phyloP scores from a whole-genome alignment of 768 basidiomycete genomes.

The Tricholoma hemisulphureum region DNA sequence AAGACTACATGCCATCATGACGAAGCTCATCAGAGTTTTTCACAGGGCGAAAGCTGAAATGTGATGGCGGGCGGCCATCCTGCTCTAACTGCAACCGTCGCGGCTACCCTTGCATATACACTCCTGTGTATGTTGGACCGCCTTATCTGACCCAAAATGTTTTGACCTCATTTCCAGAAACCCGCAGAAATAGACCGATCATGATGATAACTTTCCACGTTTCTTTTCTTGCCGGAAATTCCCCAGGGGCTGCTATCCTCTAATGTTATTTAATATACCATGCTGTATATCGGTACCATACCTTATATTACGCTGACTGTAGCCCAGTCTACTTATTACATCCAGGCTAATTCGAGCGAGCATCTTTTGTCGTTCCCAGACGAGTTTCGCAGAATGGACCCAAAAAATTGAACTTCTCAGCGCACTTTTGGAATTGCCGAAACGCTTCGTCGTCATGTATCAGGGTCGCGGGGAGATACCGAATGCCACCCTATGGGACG shows the following conservation, averaged over 20 bases:
- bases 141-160: slow-evolving; percentile 16
- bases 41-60: slow-evolving; percentile 69
- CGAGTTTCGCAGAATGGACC: neutral
- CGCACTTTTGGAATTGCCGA: neutral
- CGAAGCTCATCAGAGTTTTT: neutral
- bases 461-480: slow-evolving; percentile 5
- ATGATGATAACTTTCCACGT: neutral
- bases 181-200: neutral
- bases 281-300: slow-evolving; percentile 3
- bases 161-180: slow-evolving; percentile 29
- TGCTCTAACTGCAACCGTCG: slow-evolving; percentile 68
- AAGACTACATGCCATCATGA: neutral
- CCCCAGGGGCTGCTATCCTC: neutral
- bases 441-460: slow-evolving; percentile 1
- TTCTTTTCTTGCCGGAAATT: neutral
- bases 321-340: neutral
- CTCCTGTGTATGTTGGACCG: slow-evolving; percentile 56
- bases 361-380: neutral
- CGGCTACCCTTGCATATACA: slow-evolving; percentile 55
- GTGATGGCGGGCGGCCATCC: slow-evolving; percentile 61
- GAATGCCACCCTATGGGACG: neutral
- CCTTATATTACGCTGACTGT: neutral
- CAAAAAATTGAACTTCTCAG: neutral
- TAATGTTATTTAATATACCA: neutral
- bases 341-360: neutral